Base-by-base conservation (phyloP, 352 stramenopile genomes). In the Blastocystis sp. region DNA sequence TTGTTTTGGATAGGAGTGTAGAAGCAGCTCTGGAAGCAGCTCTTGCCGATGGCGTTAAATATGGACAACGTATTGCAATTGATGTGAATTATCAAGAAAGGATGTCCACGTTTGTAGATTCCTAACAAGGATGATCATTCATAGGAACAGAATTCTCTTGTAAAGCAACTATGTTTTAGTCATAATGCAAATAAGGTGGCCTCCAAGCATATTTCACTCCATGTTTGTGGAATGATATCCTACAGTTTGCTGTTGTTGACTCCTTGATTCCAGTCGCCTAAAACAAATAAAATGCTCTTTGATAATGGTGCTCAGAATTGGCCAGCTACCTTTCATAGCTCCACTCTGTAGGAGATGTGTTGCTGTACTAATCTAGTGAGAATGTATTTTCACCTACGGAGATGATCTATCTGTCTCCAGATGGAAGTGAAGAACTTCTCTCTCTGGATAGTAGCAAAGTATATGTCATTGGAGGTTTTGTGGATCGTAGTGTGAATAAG, bases 381-480 rank as follows among this genome's bases (percentile, higher is more conserved):
- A 0, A 39, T 11, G 71, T 83, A 6, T 83, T 83, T 39, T 32
- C 71, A 32, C 19, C 46, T 21, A 5, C 14, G 16, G 71, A 92
- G 46, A 81, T 95, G 42, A 86, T 96, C 7, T 94, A 95, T 66
- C 78, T 96, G 21, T 94, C 92, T 0, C 93, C 93, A 3, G 93
- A 96, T 74, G 92, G 92, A n/a, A 85, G 91, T 0, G 90, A 93
- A 27, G 89, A 93, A 4, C 90, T 96, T 0, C 54, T 88, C 0
- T 57, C 88, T 2, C 46, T 96, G 4, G 89, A 94, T 73, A 87
- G 89, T 24, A 49, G 66, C 9, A 88, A 75, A 7, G 90, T 95
- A 21, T 95, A 95, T 88, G 90, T 95, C 42, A 88, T 95, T 43
- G 92, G 92, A 35, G 93, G 92, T 19, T 95, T 95, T 75, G 92